Evolutionary conservation across 2,329 filamentous ascomycete genomes (phyloP).

Genomic region (Aspergillus piperis): DNA sequence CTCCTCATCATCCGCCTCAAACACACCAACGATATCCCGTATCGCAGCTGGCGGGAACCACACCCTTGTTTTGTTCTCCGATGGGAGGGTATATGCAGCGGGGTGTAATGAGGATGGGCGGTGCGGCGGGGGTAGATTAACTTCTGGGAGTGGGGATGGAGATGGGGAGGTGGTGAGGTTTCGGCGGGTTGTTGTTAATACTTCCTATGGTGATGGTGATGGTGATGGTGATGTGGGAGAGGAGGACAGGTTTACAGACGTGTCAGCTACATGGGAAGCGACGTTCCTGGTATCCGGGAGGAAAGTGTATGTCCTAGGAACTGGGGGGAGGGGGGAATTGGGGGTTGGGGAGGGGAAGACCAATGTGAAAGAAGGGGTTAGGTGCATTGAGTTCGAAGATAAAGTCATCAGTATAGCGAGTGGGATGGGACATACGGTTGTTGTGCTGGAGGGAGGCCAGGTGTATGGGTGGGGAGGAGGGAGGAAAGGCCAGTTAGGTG

Average conservation of each 20-base stretch:
- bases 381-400: constrained; percentile 62
- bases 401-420: constrained; percentile 67
- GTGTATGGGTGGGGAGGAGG: constrained; percentile 88
- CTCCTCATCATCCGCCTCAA: neutral
- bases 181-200: constrained; percentile 28
- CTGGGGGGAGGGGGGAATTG: constrained; percentile 70
- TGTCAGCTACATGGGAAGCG: constrained; percentile 78
- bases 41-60: constrained; percentile 79
- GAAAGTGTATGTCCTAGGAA: constrained; percentile 65
- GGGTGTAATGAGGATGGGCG: constrained; percentile 60
- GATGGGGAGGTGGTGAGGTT: constrained; percentile 24
- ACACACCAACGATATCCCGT: constrained; percentile 18
- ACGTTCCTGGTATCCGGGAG: constrained; percentile 60
- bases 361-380: constrained; percentile 25
- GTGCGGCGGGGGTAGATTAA: constrained; percentile 38
- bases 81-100: constrained; percentile 63
- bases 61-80: constrained; percentile 68
- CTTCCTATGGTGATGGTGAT: neutral
- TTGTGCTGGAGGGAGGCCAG: constrained; percentile 71
- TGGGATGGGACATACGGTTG: constrained; percentile 76
- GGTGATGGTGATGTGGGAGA: neutral
- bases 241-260: constrained; percentile 42
- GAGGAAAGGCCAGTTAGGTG: constrained; percentile 80
- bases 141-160: neutral
- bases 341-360: constrained; percentile 55